Evolutionary conservation across 2,329 filamentous ascomycete species (phyloP).

Genomic region (Byssothecium circinans): DNA sequence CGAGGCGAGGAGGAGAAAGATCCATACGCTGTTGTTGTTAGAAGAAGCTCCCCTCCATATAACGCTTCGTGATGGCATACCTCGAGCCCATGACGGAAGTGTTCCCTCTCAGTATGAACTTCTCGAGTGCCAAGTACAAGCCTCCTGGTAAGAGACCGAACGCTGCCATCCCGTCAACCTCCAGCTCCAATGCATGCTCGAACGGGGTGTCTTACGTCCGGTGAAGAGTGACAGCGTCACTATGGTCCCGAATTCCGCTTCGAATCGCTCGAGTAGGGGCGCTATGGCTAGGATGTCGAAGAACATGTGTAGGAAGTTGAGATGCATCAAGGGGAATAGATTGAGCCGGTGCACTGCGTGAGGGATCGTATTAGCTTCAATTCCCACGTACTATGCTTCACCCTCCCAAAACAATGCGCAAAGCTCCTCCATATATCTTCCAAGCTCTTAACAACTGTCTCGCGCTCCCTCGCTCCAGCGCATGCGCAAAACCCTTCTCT

Average conservation of each 20-base stretch:
- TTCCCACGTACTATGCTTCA: not conserved
- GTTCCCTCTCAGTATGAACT: slow-evolving; percentile 69
- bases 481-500: not conserved
- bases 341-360: slow-evolving; percentile 83
- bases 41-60: not conserved
- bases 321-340: slow-evolving; percentile 86
- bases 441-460: not conserved
- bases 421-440: not conserved
- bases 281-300: slow-evolving; percentile 79
- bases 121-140: slow-evolving; percentile 79
- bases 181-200: slow-evolving; percentile 51
- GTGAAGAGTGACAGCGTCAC: slow-evolving; percentile 85
- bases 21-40: slow-evolving; percentile 70
- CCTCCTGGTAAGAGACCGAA: slow-evolving; percentile 69
- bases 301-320: slow-evolving; percentile 76
- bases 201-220: slow-evolving; percentile 68
- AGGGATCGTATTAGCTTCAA: slow-evolving; percentile 13
- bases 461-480: not conserved
- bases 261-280: slow-evolving; percentile 91
- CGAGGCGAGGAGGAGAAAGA: slow-evolving; percentile 81
- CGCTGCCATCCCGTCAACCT: slow-evolving; percentile 34
- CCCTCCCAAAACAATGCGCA: not conserved
- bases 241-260: slow-evolving; percentile 87
- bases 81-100: slow-evolving; percentile 79
- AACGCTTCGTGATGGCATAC: slow-evolving; percentile 52